Percentiles rank a stretch among this genome's conserved stretches.
Conservation (phyloP, 495 filamentous ascomycete genomes). For the Hypoxylon intermedium region DNA sequence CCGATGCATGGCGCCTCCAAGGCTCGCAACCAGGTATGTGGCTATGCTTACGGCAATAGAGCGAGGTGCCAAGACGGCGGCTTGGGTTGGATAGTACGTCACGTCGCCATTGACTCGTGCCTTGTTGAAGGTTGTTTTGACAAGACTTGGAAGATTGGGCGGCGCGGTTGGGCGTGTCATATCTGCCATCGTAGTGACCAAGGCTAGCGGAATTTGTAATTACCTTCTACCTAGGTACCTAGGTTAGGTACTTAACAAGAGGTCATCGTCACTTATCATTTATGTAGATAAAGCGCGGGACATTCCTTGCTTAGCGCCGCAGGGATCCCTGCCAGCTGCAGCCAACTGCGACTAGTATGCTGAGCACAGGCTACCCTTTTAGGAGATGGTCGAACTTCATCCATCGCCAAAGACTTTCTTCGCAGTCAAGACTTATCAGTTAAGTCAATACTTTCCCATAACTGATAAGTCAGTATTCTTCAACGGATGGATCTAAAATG, state of each 20-base stretch:
- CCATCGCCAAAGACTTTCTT: no score
- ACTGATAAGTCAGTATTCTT: no score
- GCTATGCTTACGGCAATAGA: conserved; percentile 59
- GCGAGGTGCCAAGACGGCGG: conserved; percentile 59
- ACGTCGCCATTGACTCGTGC: conserved; percentile 63
- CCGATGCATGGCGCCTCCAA: no score
- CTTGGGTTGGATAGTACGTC: conserved; percentile 65
- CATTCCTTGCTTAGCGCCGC: not conserved
- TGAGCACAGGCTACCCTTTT: no score
- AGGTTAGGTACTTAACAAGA: not conserved
- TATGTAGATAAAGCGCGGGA: no score
- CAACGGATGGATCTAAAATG: no score
- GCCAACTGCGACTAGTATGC: not conserved
- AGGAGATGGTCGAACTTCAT: no score
- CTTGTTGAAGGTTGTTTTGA: conserved; percentile 59
- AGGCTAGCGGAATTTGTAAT: not conserved
- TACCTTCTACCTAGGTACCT: not conserved
- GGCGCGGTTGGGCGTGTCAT: conserved; percentile 30
- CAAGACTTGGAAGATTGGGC: conserved; percentile 58
- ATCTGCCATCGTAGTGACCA: conserved; percentile 21
- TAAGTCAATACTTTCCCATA: no score
- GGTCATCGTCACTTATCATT: no score
- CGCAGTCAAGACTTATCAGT: no score
- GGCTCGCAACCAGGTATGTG: no score
- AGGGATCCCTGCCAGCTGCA: not conserved